These are phyloP conservation scores for Camptophora hylomeconis DNA, from an alignment of 2,329 filamentous ascomycete species.

Conservation along the genomic window DNA sequence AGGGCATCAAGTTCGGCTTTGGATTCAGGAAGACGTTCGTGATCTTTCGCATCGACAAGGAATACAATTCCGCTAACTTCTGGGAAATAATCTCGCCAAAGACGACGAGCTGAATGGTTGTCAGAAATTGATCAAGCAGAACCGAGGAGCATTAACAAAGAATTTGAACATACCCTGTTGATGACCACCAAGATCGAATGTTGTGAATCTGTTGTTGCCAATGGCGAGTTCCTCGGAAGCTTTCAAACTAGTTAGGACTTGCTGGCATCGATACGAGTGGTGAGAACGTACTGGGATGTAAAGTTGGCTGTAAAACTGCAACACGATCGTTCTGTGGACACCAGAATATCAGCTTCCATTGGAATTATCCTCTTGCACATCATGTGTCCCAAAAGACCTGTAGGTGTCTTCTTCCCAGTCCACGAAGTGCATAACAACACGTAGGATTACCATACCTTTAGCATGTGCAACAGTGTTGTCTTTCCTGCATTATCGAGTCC, in stretches of 20 bases:
- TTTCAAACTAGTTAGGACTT: constrained; percentile 23
- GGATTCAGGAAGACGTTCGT: constrained; percentile 83
- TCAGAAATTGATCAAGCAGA: constrained; percentile 4
- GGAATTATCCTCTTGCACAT: constrained; percentile 5
- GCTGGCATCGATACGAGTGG: constrained; percentile 1
- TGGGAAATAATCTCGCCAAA: constrained; percentile 96
- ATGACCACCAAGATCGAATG: constrained; percentile 86
- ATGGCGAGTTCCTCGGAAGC: constrained; percentile 87
- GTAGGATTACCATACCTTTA: constrained; percentile 54
- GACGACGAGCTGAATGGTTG: constrained; percentile 54
- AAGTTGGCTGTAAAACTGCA: constrained; percentile 76
- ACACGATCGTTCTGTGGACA: constrained; percentile 74
- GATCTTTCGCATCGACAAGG: constrained; percentile 93
- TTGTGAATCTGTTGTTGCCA: constrained; percentile 87
- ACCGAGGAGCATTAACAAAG: neutral
- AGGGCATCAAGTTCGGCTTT: constrained; percentile 96
- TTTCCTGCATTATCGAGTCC: constrained; percentile 91
- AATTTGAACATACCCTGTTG: constrained; percentile 67
- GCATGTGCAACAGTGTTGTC: constrained; percentile 86
- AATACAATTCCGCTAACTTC: constrained; percentile 96
- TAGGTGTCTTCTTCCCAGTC: neutral
- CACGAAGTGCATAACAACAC: neutral
- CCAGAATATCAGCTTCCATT: constrained; percentile 9
- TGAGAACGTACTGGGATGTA: constrained; percentile 64
- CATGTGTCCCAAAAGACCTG: neutral